Conservation (phyloP, 2,329 filamentous ascomycete species). For the Mycosphaerelloides madeirae region DNA sequence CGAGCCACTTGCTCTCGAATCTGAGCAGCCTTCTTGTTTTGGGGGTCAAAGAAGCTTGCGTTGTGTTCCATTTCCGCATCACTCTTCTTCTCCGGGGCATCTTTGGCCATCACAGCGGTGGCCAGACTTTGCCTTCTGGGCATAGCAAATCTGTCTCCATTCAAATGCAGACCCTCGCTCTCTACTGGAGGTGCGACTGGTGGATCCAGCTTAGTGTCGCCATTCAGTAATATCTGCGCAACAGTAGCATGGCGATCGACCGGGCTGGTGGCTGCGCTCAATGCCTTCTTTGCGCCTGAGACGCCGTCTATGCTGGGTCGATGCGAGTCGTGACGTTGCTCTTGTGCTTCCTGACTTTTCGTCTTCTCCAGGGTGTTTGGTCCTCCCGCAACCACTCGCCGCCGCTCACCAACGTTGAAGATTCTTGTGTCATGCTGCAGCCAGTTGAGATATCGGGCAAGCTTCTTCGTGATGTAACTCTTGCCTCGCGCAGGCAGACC, state of each 20-base stretch:
- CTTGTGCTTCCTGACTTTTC: constrained; percentile 16
- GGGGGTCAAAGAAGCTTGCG: constrained; percentile 88
- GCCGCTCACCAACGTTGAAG: constrained; percentile 93
- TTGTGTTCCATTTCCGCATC: constrained; percentile 71
- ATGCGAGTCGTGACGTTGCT: constrained; percentile 17
- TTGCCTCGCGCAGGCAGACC: constrained; percentile 92
- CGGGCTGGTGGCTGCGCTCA: constrained; percentile 10
- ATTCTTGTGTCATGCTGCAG: constrained; percentile 92
- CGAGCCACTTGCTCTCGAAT: constrained; percentile 88
- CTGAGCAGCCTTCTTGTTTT: constrained; percentile 74
- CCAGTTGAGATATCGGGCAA: constrained; percentile 93
- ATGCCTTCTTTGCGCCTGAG: constrained; percentile 7
- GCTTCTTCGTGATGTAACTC: constrained; percentile 98
- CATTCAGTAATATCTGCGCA: constrained; percentile 57
- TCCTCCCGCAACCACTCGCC: constrained; percentile 70
- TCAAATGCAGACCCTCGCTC: constrained; percentile 2
- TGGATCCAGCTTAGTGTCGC: constrained; percentile 40
- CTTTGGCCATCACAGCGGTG: constrained; percentile 15
- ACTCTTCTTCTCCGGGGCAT: constrained; percentile 13
- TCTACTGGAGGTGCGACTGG: constrained; percentile 28
- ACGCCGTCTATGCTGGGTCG: constrained; percentile 20
- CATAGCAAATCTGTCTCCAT: not conserved
- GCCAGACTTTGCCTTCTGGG: constrained; percentile 19
- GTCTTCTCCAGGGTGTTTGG: constrained; percentile 32
- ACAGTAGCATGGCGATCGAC: constrained; percentile 34